Evolutionary conservation across 140 eudicot genomes (phyloP), one percentile per base, ranked within the genome.

Genomic region (Anethum foeniculum): DNA sequence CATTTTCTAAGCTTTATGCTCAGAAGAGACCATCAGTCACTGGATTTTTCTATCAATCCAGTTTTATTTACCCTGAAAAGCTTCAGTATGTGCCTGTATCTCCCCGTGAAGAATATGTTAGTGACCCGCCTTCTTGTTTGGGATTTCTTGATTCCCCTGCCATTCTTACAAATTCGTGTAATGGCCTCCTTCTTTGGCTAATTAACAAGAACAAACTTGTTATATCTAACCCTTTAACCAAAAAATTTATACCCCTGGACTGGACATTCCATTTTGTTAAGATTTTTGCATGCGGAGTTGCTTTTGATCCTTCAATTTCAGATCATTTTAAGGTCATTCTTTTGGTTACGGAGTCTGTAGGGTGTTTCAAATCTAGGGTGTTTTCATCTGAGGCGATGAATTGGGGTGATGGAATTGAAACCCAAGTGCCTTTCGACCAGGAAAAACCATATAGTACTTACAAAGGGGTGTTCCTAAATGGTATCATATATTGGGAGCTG

Each of bases 111-210:
- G 69, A 69, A 68, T 25, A 21, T 47, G 18, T 80, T 39, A 16
- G 7, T 23, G 77, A 80, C 48, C 77, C 82, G 18, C 77, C 82
- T 68, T 48, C 82, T 8, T 80, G 77, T 49, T 65, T 80, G 51
- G 82, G 82, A 65, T 80, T 69, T 23, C 48, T 80, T 5, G 82
- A 80, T 34, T 39, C 56, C 78, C 82, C 82, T 27, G 78, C 82
- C 2, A 6, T 80, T 48, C 82, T 80, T 34, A 4, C 0, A 27
- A 69, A 68, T 21, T 47, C 82, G 1, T 80, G 78, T 28, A 80
- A 80, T 16, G 82, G 78, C 38, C 69, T 80, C 58, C 77, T 80
- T 25, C 82, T 47, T 25, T 69, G 82, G 82, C 39, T 27, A 36
- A 19, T 54, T 32, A 15, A 23, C 1, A 6, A 19, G 7, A 6